phyloP scores from a whole-genome alignment of 148 eudicot genomes.

The Talinum fruticosum region DNA sequence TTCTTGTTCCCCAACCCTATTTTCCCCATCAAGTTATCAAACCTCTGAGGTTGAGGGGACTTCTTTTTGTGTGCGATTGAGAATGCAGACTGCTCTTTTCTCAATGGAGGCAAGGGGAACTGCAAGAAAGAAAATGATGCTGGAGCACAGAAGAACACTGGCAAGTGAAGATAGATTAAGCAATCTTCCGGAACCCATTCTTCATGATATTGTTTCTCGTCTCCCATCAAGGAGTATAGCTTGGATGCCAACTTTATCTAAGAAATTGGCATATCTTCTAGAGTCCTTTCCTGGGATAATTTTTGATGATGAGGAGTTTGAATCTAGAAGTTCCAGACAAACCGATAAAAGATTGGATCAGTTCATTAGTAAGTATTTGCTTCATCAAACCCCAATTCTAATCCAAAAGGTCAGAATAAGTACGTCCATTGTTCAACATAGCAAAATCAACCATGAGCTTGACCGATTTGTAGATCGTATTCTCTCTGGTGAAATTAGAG shows the following conservation, averaged over 20 bases:
- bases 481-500: constrained; percentile 5
- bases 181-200: constrained; percentile 1
- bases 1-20: background rate
- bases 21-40: background rate
- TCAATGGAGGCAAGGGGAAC: constrained; percentile 1
- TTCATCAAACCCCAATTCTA: background rate
- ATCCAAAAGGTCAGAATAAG: constrained; percentile 12
- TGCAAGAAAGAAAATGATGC: background rate
- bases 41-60: background rate
- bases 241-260: constrained; percentile 8
- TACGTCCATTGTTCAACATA: background rate
- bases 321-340: background rate
- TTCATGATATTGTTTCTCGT: constrained; percentile 15
- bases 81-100: background rate
- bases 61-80: background rate
- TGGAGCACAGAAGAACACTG: constrained; percentile 1
- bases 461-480: background rate
- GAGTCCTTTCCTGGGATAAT: constrained; percentile 6
- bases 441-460: constrained; percentile 1
- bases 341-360: background rate
- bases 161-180: constrained; percentile 11
- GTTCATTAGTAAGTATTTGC: constrained; percentile 12
- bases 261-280: constrained; percentile 7
- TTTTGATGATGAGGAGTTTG: constrained; percentile 14
- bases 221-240: constrained; percentile 11